These are phyloP conservation scores for Phytophthora meadii DNA, from an alignment of 352 stramenopile genomes.

Conservation along the genomic window DNA sequence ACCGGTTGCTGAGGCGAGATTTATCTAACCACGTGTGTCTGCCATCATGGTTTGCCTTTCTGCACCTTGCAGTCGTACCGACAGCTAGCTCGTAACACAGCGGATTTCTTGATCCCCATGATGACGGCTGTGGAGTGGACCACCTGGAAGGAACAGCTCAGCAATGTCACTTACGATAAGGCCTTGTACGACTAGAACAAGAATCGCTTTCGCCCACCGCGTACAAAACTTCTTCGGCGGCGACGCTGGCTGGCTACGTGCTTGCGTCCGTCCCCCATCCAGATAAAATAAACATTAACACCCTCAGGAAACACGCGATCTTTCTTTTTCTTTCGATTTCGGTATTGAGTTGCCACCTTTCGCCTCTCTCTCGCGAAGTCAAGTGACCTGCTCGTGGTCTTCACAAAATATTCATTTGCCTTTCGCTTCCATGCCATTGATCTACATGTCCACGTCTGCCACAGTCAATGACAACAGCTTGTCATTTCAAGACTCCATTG, in stretches of 20 bases:
- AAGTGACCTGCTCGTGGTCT: slow-evolving; percentile 26
- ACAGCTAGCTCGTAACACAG: slow-evolving; percentile 76
- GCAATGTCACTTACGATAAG: slow-evolving; percentile 79
- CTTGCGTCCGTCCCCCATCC: slow-evolving; percentile 31
- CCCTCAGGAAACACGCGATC: slow-evolving; percentile 44
- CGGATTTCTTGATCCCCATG: slow-evolving; percentile 82
- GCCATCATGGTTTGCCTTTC: slow-evolving; percentile 13
- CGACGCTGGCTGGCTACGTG: slow-evolving; percentile 12
- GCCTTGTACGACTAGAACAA: slow-evolving; percentile 73
- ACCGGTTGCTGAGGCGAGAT: background rate
- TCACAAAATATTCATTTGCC: slow-evolving; percentile 33
- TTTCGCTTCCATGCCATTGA: slow-evolving; percentile 32
- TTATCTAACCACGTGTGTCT: background rate
- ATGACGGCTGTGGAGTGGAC: slow-evolving; percentile 86
- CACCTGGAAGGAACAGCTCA: slow-evolving; percentile 85
- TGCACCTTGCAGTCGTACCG: slow-evolving; percentile 64
- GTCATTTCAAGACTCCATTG: slow-evolving; percentile 44
- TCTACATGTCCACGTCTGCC: slow-evolving; percentile 32
- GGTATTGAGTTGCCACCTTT: slow-evolving; percentile 31
- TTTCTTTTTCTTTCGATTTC: slow-evolving; percentile 55
- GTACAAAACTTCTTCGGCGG: slow-evolving; percentile 5
- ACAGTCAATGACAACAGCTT: slow-evolving; percentile 28
- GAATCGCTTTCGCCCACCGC: slow-evolving; percentile 6
- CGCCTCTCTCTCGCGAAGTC: slow-evolving; percentile 29
- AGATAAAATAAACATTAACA: slow-evolving; percentile 47